Base-by-base conservation (phyloP, 345 rosid species). In the Clarkia xantiana region DNA sequence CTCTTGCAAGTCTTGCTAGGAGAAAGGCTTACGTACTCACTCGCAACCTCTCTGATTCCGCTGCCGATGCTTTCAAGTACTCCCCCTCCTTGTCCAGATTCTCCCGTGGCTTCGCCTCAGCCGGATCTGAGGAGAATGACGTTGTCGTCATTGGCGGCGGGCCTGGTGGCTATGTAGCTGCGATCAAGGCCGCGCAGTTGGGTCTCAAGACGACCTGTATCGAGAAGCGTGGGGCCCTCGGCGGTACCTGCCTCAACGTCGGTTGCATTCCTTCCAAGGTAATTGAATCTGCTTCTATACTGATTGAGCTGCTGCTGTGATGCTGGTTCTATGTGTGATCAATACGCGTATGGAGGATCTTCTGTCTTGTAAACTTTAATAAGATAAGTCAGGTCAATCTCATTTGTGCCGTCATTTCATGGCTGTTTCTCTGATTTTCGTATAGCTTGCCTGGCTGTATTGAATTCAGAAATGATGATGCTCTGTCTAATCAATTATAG, bases 191-290 rank as follows among this genome's bases (percentile, higher is more conserved):
- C 10, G 84, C 95, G 0, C 99, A 93, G 80, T 76, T 87, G 0
- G 99, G 99, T 12, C 94, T 87, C 61, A 93, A 93, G 66, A 93
- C 95, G 10, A 82, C 99, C 45, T 93, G 99, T 60, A 80, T 87
- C 72, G 99, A 93, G 77, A 87, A 82, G 60, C 96, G 97, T 12
- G 95, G 99, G 1, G 25, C 91, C 54, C 97, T 93, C 52, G 99
- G 99, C 40, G 99, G 99, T 22, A 93, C 99, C 17, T 93, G 97
- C 73, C 99, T 93, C 57, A 87, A 93, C 76, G 97, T 93, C 29
- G 99, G 99, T 2, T 93, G 96, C 71, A 93, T 93, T 67, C 99
- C 99, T 51, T 87, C 99, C 9, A 93, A 93, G 96, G 99, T 87
- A 49, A 47, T 38, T 45, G 3, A 11, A 34, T 45, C 49, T 47